Evolutionary conservation across 2,329 filamentous ascomycete genomes (phyloP).

Genomic region (Penicillium sp.): DNA sequence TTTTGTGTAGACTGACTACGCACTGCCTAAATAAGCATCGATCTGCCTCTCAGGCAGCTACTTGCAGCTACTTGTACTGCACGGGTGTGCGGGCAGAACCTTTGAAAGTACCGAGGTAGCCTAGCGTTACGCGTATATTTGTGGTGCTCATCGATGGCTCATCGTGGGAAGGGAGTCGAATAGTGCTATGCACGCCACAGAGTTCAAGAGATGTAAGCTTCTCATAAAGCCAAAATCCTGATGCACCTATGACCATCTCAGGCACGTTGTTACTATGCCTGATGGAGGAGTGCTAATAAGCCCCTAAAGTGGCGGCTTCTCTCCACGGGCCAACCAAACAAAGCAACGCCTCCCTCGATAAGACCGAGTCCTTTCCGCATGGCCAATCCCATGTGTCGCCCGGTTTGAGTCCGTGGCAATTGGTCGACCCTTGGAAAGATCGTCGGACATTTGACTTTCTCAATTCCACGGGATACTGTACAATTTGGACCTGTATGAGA

Average conservation of each 20-base stretch:
- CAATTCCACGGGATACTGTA: neutral
- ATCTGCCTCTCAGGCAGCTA: too few relatives aligned
- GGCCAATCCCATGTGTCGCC: conserved; percentile 21
- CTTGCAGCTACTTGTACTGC: too few relatives aligned
- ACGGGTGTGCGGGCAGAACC: too few relatives aligned
- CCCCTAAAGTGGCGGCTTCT: conserved; percentile 13
- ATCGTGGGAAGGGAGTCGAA: too few relatives aligned
- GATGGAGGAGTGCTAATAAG: conserved; percentile 4
- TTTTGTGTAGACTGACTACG: too few relatives aligned
- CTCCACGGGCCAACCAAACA: conserved; percentile 29
- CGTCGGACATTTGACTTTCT: conserved; percentile 21
- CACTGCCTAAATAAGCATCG: too few relatives aligned
- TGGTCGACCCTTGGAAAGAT: conserved; percentile 24
- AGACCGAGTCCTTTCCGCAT: conserved; percentile 21
- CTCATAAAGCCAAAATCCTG: conserved; percentile 9
- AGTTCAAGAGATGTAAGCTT: neutral
- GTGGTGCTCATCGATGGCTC: neutral
- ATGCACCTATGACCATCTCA: conserved; percentile 25
- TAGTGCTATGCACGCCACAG: neutral
- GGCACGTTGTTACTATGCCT: conserved; percentile 18
- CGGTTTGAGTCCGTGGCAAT: conserved; percentile 15
- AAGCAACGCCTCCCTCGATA: conserved; percentile 20
- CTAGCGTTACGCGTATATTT: neutral
- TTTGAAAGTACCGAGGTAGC: neutral
- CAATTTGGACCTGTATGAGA: neutral